Evolutionary conservation across 2,329 filamentous ascomycete species (phyloP), one percentile per base, ranked within the genome.

Genomic region (Fusarium newnesense): DNA sequence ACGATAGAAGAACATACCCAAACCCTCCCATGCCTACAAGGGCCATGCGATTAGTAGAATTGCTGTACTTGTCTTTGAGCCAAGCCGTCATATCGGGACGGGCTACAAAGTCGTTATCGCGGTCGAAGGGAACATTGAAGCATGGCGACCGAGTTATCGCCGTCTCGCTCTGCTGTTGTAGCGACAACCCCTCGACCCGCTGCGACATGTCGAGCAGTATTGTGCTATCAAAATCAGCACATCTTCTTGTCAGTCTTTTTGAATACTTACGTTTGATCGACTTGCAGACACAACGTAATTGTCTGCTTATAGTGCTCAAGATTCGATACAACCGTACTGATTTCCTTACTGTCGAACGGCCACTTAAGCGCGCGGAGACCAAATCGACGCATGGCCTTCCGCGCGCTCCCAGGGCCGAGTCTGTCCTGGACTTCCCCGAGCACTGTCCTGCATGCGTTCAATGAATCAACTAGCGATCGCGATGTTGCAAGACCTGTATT

Each of bases 21-120:
- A 81, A 74, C 21, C 82, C 81, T 8, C 81, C 82, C 5, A 83
- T 61, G n/a, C 82, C 81, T 1, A 80, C 73, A 13, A 83, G 75
- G 4, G 79, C 80, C 11, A 80, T 73, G 2, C 78, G 77, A 4
- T 58, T 49, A 3, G 58, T 44, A 4, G 71, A 67, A 18, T 69
- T 40, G 13, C 63, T 61, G 43, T 73, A 79, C 64, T 69, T 67
- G 24, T 73, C 19, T 21, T 59, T 50, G 30, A 82, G 57, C 52
- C 75, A 75, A 6, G 60, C 40, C 15, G 80, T 70, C 30, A 82
- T 74, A 37, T 75, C 71, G 9, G 66, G 77, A 10, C 77, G 79
- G 34, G 78, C 46, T 24, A 81, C 71, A 28, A 82, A 83, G 60
- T 79, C 76, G 11, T 64, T 69, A 42, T 82, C 79, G 36, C 73